These are phyloP conservation scores for Dictyostelium firmibasis DNA, from an alignment of 78 protist species.

Conservation along the genomic window DNA sequence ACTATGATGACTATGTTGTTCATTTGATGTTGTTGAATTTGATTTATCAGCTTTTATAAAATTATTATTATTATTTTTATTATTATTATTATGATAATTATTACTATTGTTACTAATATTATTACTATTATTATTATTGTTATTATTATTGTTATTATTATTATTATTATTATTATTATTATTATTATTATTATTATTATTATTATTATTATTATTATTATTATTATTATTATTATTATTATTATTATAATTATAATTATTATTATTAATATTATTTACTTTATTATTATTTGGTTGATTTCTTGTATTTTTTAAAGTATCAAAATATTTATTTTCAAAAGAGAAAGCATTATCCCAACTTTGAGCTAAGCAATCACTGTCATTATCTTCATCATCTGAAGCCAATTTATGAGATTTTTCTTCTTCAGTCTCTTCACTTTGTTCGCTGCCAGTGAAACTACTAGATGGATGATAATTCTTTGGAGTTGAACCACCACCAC, in stretches of 20 bases:
- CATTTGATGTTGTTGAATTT: background rate
- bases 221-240: too few relatives aligned
- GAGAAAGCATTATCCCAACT: conserved; percentile 37
- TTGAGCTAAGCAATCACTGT: conserved; percentile 12
- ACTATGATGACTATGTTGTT: background rate
- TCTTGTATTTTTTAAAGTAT: background rate
- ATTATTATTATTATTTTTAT: too few relatives aligned
- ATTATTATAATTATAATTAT: too few relatives aligned
- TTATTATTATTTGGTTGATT: background rate
- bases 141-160: background rate
- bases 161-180: background rate
- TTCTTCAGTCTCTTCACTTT: conserved; percentile 1
- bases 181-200: too few relatives aligned
- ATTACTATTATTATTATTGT: conserved; percentile 2
- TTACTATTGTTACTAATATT: too few relatives aligned
- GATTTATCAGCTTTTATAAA: too few relatives aligned
- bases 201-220: too few relatives aligned
- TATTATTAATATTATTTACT: background rate
- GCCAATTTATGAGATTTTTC: background rate
- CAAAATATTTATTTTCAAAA: conserved; percentile 23
- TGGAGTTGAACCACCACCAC: conserved; percentile 45
- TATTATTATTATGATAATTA: too few relatives aligned
- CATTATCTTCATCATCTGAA: conserved; percentile 37
- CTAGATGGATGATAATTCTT: conserved; percentile 21
- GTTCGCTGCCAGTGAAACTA: conserved; percentile 20